These are phyloP conservation scores for Strigomonas culicis DNA, from an alignment of 208 protist genomes.

Conservation along the genomic window DNA sequence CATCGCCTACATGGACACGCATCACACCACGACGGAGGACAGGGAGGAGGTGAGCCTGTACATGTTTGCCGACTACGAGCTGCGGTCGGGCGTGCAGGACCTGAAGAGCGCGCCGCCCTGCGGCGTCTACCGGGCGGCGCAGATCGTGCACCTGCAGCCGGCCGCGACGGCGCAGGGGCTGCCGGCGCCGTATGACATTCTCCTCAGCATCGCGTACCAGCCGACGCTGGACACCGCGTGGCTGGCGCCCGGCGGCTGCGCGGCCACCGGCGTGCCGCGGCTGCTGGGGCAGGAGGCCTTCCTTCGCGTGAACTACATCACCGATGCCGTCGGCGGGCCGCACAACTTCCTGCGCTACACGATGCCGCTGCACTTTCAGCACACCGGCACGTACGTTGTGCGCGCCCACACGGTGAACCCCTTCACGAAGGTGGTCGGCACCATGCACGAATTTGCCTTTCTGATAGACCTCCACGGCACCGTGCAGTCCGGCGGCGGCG, in stretches of 20 bases:
- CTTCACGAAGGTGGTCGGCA: constrained; percentile 33
- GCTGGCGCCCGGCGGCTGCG: no score
- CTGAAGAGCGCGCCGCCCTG: background rate
- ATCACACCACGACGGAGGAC: no score
- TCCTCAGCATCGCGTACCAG: constrained; percentile 27
- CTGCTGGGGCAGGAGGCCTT: constrained; percentile 52
- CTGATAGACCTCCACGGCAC: constrained; percentile 7
- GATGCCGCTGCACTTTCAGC: constrained; percentile 43
- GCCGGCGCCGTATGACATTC: constrained; percentile 36
- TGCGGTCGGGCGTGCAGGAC: no score
- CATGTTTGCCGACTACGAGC: no score
- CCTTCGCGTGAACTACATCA: no score
- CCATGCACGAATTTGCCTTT: constrained; percentile 67
- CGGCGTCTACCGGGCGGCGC: constrained; percentile 10
- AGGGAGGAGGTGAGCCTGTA: no score
- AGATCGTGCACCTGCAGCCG: constrained; percentile 23
- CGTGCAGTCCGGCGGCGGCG: background rate
- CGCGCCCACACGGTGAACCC: constrained; percentile 66
- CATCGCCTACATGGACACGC: no score
- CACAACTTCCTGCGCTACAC: constrained; percentile 60
- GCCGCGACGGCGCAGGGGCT: constrained; percentile 5
- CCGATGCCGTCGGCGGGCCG: no score
- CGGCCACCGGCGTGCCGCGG: constrained; percentile 8
- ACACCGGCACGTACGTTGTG: constrained; percentile 54
- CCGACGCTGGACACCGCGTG: constrained; percentile 8